These are phyloP conservation scores for Botryotinia calthae DNA, from an alignment of 2,329 filamentous ascomycete species.

Conservation along the genomic window DNA sequence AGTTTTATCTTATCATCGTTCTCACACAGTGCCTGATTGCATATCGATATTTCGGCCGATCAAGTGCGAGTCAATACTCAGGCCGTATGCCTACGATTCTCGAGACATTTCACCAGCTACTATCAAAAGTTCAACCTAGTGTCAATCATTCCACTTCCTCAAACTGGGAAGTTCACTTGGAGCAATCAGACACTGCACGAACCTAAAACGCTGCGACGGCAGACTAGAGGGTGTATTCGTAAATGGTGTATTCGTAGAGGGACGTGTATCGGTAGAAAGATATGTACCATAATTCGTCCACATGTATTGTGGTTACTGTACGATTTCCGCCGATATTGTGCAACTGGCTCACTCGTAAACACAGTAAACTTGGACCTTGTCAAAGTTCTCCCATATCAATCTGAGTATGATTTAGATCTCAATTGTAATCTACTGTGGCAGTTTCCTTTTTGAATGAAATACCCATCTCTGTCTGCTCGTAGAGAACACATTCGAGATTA, in stretches of 20 bases:
- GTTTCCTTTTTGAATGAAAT: background rate
- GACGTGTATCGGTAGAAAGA: background rate
- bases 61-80: background rate
- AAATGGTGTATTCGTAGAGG: background rate
- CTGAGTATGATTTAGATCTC: background rate
- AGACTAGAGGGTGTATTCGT: background rate
- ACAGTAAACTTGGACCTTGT: background rate
- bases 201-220: background rate
- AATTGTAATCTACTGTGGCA: too few species aligned
- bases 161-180: too few species aligned
- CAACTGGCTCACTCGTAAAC: background rate
- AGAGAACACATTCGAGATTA: background rate
- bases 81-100: background rate
- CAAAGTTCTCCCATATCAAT: background rate
- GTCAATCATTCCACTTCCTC: background rate
- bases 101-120: background rate
- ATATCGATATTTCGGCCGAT: background rate
- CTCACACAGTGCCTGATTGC: background rate
- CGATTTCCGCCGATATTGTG: background rate
- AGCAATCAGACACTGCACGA: background rate
- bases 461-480: background rate
- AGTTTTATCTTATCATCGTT: background rate
- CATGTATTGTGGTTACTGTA: background rate
- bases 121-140: background rate
- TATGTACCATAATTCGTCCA: background rate